These are phyloP conservation scores for Diaporthe nobilis DNA, from an alignment of 2,329 filamentous ascomycete species.

Conservation along the genomic window DNA sequence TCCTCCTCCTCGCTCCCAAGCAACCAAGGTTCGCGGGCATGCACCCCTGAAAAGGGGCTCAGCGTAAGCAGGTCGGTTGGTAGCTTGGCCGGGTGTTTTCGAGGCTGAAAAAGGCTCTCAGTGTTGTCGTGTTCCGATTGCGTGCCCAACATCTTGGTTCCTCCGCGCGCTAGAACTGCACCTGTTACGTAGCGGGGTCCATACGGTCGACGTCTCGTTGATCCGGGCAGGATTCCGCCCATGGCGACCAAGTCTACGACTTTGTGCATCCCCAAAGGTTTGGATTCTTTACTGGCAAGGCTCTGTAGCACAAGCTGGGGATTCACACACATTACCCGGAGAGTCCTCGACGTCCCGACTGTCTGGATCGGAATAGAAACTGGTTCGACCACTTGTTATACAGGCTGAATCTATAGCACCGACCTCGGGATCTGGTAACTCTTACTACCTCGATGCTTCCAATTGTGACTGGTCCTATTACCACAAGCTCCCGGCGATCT, in stretches of 20 bases:
- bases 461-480: slow-evolving; percentile 19
- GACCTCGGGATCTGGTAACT: neutral
- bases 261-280: neutral
- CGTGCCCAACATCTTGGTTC: slow-evolving; percentile 1
- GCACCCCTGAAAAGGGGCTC: slow-evolving; percentile 22
- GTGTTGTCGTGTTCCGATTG: neutral
- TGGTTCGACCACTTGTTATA: neutral
- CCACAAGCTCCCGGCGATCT: neutral
- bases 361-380: neutral
- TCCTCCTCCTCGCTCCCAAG: neutral
- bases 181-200: neutral
- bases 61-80: slow-evolving; percentile 11
- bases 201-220: neutral
- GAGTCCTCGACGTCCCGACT: neutral
- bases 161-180: neutral
- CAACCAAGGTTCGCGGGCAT: slow-evolving; percentile 19
- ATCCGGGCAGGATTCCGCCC: neutral
- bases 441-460: neutral
- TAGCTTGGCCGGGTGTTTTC: neutral
- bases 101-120: slow-evolving; percentile 15
- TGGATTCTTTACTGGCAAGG: neutral
- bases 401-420: slow-evolving; percentile 2
- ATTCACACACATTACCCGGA: neutral
- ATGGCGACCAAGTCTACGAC: neutral
- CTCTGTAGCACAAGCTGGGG: neutral